phyloP scores from a whole-genome alignment of 2,329 filamentous ascomycete genomes.

The Blumeria graminis region DNA sequence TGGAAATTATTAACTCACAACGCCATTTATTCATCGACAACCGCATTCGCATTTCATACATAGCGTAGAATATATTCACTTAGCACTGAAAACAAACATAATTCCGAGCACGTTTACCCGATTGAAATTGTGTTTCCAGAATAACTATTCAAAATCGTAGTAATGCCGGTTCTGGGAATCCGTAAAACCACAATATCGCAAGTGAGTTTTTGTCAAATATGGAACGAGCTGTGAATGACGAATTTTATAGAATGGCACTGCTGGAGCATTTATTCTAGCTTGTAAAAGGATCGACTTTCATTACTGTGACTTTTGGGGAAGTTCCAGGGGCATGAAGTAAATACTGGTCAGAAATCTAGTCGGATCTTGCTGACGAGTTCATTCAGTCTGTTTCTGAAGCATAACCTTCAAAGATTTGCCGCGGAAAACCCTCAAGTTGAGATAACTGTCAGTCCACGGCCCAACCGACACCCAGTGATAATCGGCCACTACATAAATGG shows the following conservation, averaged over 20 bases:
- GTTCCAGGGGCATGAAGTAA: conserved; percentile 86
- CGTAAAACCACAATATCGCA: conserved; percentile 27
- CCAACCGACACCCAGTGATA: conserved; percentile 72
- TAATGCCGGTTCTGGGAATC: conserved; percentile 29
- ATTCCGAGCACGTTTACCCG: too few relatives aligned
- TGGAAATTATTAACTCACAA: too few relatives aligned
- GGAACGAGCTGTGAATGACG: neutral
- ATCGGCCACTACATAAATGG: conserved; percentile 87
- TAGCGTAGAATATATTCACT: too few relatives aligned
- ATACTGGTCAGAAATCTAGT: conserved; percentile 10
- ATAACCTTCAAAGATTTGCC: conserved; percentile 54
- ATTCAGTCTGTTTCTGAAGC: conserved; percentile 54
- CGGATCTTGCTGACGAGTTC: neutral
- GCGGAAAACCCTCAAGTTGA: conserved; percentile 67
- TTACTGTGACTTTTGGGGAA: conserved; percentile 92
- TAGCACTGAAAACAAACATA: too few relatives aligned
- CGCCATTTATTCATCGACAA: too few relatives aligned
- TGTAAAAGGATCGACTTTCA: conserved; percentile 91
- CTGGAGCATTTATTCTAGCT: conserved; percentile 89
- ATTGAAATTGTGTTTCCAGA: too few relatives aligned
- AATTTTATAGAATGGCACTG: conserved; percentile 47
- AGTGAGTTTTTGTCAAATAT: conserved; percentile 18
- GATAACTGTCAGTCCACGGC: conserved; percentile 73
- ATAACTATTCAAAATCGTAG: too few relatives aligned
- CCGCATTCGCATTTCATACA: too few relatives aligned